phyloP scores from a whole-genome alignment of 2,329 filamentous ascomycete species.

The Monascus ruber region DNA sequence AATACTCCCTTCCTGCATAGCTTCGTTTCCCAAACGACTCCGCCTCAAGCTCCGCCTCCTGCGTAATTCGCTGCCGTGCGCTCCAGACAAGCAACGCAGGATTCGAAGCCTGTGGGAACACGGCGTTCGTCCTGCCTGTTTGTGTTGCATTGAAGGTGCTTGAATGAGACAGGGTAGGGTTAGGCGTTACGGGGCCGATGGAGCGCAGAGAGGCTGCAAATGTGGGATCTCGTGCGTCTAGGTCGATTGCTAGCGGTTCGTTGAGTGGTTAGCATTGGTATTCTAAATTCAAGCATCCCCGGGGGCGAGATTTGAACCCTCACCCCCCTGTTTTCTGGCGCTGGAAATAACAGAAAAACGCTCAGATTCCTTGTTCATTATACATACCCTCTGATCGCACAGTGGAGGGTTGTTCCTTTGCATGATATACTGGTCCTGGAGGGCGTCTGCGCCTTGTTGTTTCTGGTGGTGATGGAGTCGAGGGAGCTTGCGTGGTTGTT shows the following conservation, averaged over 20 bases:
- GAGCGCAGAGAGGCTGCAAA: constrained; percentile 71
- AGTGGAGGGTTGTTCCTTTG: constrained; percentile 21
- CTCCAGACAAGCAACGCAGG: constrained; percentile 44
- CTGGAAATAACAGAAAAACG: not conserved
- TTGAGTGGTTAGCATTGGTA: too few species aligned
- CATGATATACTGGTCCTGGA: constrained; percentile 23
- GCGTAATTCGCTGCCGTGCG: constrained; percentile 39
- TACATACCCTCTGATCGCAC: constrained; percentile 24
- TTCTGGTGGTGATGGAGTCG: constrained; percentile 11
- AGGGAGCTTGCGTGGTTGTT: constrained; percentile 17
- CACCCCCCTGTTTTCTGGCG: not conserved
- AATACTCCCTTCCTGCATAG: constrained; percentile 32
- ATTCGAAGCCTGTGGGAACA: constrained; percentile 34
- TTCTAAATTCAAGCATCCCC: too few species aligned
- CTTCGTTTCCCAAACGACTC: constrained; percentile 33
- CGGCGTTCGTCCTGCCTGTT: constrained; percentile 19
- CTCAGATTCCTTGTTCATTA: not conserved
- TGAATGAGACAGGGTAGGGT: constrained; percentile 44
- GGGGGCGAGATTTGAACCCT: too few species aligned
- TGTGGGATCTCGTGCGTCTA: constrained; percentile 50
- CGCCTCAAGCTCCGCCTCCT: constrained; percentile 45
- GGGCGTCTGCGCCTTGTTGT: constrained; percentile 14
- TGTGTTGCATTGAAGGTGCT: constrained; percentile 35
- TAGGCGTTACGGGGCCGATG: constrained; percentile 48
- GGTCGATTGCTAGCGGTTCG: constrained; percentile 39